Percentiles rank a stretch among this genome's conserved stretches.
These are phyloP conservation scores for Panicum virgatum DNA, from an alignment of 202 grass and related monocot genomes.

Conservation along the genomic window DNA sequence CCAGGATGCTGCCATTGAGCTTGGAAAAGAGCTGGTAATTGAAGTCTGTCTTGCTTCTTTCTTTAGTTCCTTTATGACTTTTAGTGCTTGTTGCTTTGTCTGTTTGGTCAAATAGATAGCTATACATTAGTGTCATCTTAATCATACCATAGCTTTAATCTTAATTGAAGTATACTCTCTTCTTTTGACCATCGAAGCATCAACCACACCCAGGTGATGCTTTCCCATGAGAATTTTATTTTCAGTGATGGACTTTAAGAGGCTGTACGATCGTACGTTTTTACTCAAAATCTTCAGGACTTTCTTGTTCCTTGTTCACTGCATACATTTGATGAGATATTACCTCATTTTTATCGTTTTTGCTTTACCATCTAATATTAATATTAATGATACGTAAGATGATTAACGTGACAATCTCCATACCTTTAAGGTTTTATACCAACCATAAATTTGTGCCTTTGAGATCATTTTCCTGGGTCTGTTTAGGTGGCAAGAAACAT, in stretches of 20 bases:
- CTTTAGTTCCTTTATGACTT: not conserved
- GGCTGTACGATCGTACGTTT: not conserved
- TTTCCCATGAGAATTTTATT: not conserved
- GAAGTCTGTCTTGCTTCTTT: not conserved
- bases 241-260: not conserved
- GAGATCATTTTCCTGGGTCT: not conserved
- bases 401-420: not conserved
- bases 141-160: not conserved
- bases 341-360: not conserved
- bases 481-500: conserved; percentile 54
- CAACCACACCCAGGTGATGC: not conserved
- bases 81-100: not conserved
- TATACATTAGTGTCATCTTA: not conserved
- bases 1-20: conserved; percentile 61
- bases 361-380: not conserved
- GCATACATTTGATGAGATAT: not conserved
- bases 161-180: not conserved
- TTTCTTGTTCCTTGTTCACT: not conserved
- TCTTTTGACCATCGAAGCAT: conserved; percentile 4
- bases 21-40: conserved; percentile 57
- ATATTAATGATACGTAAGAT: not conserved
- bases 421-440: not conserved
- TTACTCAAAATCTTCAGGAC: not conserved
- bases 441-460: not conserved
- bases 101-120: not conserved